Conservation (phyloP, 2,329 filamentous ascomycete species). For the Metarhizium robertsii region DNA sequence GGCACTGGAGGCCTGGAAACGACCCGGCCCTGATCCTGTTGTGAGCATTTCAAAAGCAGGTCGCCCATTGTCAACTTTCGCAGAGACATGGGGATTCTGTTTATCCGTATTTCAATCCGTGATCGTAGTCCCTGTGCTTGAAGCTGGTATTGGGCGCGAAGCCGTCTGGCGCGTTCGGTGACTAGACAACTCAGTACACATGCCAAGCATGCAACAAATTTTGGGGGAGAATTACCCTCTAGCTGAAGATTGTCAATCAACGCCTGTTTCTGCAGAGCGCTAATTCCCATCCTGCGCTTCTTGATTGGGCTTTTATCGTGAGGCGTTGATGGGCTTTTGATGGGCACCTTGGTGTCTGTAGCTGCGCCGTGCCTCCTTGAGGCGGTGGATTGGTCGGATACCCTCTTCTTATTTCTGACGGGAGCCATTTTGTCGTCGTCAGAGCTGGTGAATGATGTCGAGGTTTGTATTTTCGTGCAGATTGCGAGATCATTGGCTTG, state of each 20-base stretch:
- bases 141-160: constrained; percentile 80
- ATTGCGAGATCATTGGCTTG: background rate
- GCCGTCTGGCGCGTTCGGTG: constrained; percentile 75
- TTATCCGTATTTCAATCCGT: constrained; percentile 85
- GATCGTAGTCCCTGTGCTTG: constrained; percentile 79
- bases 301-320: constrained; percentile 49
- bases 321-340: constrained; percentile 27
- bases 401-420: constrained; percentile 28
- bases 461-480: background rate
- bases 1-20: constrained; percentile 33
- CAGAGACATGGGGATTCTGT: constrained; percentile 74
- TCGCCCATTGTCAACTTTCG: constrained; percentile 78
- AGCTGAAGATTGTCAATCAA: constrained; percentile 84
- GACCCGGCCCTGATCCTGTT: constrained; percentile 33
- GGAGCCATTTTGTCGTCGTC: constrained; percentile 34
- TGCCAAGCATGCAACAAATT: background rate
- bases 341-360: constrained; percentile 13
- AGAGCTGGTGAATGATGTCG: background rate
- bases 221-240: constrained; percentile 53
- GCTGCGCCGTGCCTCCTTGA: constrained; percentile 11
- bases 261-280: constrained; percentile 69
- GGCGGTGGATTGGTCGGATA: constrained; percentile 14
- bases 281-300: constrained; percentile 52
- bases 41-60: constrained; percentile 47
- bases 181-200: constrained; percentile 40